Conservation (phyloP, 2,329 filamentous ascomycete genomes). For the Penicillium sp. region DNA sequence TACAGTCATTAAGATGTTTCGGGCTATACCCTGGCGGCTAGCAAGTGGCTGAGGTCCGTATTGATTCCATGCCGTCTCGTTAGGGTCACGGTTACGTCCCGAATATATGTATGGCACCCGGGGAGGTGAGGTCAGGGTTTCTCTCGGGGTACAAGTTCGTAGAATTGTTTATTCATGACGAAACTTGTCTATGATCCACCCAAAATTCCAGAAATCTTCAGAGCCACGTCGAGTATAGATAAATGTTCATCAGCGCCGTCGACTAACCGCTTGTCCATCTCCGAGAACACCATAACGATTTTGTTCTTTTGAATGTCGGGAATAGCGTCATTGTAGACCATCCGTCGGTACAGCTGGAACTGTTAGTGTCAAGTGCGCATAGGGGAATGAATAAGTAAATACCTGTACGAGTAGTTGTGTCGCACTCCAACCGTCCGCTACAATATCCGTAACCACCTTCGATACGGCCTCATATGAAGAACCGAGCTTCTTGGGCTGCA, state of each 20-base stretch:
- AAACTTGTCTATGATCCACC: conserved; percentile 32
- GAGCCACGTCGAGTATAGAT: conserved; percentile 80
- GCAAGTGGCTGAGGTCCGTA: not conserved
- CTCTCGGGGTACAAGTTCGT: not conserved
- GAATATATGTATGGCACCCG: not conserved
- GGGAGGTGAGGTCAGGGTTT: not conserved
- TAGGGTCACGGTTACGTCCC: not conserved
- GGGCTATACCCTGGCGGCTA: not conserved
- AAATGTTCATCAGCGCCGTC: conserved; percentile 96
- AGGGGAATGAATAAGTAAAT: conserved; percentile 31
- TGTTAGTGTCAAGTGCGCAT: conserved; percentile 16
- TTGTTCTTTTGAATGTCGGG: conserved; percentile 86
- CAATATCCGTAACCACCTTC: conserved; percentile 82
- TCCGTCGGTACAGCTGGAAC: conserved; percentile 66
- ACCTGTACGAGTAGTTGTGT: conserved; percentile 84
- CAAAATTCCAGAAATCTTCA: conserved; percentile 79
- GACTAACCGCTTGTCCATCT: conserved; percentile 90
- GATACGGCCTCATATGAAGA: conserved; percentile 75
- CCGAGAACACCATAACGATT: conserved; percentile 87
- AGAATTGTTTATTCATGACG: not conserved
- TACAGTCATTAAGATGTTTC: conserved; percentile 25
- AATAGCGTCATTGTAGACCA: conserved; percentile 84
- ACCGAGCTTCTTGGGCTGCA: conserved; percentile 71
- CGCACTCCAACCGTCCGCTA: conserved; percentile 97
- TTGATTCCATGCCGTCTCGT: not conserved